phyloP scores from a whole-genome alignment of 2,329 filamentous ascomycete genomes.

The Verticillium zaregamsianum region DNA sequence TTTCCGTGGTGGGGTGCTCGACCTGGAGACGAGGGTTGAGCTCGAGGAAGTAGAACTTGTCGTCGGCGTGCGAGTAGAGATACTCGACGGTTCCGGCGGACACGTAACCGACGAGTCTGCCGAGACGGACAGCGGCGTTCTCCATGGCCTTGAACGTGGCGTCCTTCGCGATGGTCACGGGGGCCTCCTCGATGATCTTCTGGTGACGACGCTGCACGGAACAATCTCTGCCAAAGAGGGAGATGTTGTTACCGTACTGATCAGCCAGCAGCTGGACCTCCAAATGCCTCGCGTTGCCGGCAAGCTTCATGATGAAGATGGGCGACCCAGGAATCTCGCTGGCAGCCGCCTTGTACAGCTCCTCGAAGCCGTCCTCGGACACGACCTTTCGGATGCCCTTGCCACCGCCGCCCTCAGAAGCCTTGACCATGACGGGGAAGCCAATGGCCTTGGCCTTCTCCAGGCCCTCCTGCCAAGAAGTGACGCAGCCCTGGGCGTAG shows the following conservation, averaged over 20 bases:
- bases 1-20: constrained; percentile 98
- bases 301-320: constrained; percentile 99
- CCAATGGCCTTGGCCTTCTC: constrained; percentile 84
- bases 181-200: constrained; percentile 99
- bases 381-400: constrained; percentile 98
- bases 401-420: constrained; percentile 97
- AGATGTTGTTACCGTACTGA: constrained; percentile 99
- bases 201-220: constrained; percentile 98
- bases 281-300: constrained; percentile 91
- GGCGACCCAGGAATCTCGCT: constrained; percentile 97
- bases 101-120: constrained; percentile 93
- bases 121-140: constrained; percentile 89
- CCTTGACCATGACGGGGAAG: constrained; percentile 99
- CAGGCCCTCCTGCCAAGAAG: constrained; percentile 85
- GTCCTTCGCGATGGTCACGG: constrained; percentile 89
- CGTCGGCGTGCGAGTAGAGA: constrained; percentile 93
- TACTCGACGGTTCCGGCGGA: constrained; percentile 99
- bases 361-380: constrained; percentile 76
- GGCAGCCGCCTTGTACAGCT: constrained; percentile 90
- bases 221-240: constrained; percentile 96
- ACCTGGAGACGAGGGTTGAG: constrained; percentile 98
- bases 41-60: constrained; percentile 99
- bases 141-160: constrained; percentile 95
- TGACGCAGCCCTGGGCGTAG: constrained; percentile 88
- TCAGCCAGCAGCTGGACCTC: constrained; percentile 97